Evolutionary conservation across 208 protist species (phyloP).

Genomic region (Dictyostelium gargantuum): DNA sequence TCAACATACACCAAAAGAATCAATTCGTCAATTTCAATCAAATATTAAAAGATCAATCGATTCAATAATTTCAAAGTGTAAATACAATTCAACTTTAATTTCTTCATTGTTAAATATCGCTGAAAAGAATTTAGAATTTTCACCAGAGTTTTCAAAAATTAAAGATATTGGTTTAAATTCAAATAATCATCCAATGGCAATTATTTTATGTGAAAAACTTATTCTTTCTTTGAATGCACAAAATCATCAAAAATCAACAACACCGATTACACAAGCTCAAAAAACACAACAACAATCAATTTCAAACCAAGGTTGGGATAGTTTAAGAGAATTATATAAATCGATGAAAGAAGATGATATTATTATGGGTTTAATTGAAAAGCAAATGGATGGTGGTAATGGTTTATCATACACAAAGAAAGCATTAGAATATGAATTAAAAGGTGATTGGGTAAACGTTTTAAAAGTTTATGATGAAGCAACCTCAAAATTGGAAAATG

Average conservation of each 20-base stretch:
- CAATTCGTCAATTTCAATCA: background rate
- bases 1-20: background rate
- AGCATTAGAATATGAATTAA: constrained; percentile 79
- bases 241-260: too few relatives aligned
- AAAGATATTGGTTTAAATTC: background rate
- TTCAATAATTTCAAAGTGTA: background rate
- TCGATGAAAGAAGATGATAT: constrained; percentile 83
- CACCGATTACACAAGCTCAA: background rate
- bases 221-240: background rate
- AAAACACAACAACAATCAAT: background rate
- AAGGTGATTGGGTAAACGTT: constrained; percentile 76
- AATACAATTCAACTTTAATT: background rate
- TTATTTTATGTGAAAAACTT: constrained; percentile 35
- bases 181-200: constrained; percentile 53
- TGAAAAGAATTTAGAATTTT: constrained; percentile 43
- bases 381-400: background rate
- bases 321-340: constrained; percentile 74
- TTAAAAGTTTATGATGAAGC: constrained; percentile 74
- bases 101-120: background rate
- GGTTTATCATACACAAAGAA: background rate
- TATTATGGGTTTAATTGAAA: constrained; percentile 76
- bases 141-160: background rate
- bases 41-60: background rate
- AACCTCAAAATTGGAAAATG: background rate
- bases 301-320: background rate